Evolutionary conservation across 139 green algal genomes (phyloP), one percentile per base, ranked within the genome.

Genomic region (Tetradesmus lagerheimii): DNA sequence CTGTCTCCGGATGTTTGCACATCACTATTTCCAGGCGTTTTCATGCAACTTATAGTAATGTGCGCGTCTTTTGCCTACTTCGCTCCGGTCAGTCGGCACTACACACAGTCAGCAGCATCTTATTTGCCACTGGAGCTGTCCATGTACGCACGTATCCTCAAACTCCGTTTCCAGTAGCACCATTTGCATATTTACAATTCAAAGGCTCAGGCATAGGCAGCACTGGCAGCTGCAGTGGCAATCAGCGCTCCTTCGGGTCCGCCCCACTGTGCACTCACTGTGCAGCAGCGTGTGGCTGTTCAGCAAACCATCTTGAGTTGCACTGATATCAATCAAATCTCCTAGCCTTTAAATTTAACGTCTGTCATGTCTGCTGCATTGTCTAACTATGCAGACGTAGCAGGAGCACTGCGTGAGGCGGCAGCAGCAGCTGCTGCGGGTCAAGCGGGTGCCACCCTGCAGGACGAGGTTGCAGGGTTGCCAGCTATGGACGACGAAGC

Each of bases 21-120:
- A 62, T 14, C 8, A 62, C 20, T 8, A 64, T 64, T 64, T 64
- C 25, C 25, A 64, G 43, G 43, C 8, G 43, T 64, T 64, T 64
- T 25, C 50, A 64, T 64, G 2, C 5, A 5, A 64, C 50, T 64
- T 23, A 29, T 66, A 29, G 4, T 29, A 50, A 50, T 50, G 43
- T 9, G 43, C 5, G 43, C 53, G 57, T 31, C 57, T 31, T 9
- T n/a, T 20, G 8, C 0, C 8, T 20, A 71, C 23, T 31, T 9
- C 25, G 4, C 57, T 23, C 8, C 25, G 23, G 18, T 6, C 57
- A 31, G 57, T 71, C 57, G 31, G 57, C 57, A 31, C 57, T 71
- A 25, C 53, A 71, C 57, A 71, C 57, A 71, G 57, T 71, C 57
- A 71, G 57, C 57, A 71, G 57, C 57, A 71, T 71, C 57, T 71